Percentiles rank a stretch among this genome's conserved stretches.
Conservation (phyloP, 306 rosid genomes). For the Parietaria judaica region DNA sequence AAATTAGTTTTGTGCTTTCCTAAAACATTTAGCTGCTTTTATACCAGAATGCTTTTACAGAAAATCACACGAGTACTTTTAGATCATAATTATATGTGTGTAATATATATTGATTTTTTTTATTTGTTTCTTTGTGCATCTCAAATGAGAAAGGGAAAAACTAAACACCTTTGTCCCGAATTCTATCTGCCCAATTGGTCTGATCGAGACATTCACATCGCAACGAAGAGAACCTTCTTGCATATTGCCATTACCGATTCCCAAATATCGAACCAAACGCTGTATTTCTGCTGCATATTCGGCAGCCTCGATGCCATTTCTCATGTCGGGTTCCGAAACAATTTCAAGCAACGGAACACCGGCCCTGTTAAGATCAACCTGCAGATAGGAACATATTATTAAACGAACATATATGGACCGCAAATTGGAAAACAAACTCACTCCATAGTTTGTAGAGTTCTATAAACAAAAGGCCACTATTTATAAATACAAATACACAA, state of each 20-base stretch:
- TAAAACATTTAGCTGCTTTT: neutral
- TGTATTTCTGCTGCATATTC: slow-evolving; percentile 93
- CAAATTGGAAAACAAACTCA: neutral
- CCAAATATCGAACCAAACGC: slow-evolving; percentile 85
- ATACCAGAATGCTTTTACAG: no score
- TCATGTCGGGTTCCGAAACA: slow-evolving; percentile 98
- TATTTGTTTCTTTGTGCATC: neutral
- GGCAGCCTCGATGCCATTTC: slow-evolving; percentile 92
- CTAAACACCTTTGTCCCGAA: slow-evolving; percentile 74
- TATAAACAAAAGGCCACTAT: neutral
- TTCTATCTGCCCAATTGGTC: slow-evolving; percentile 69
- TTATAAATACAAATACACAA: no score
- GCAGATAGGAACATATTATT: slow-evolving; percentile 17
- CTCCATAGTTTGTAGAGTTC: neutral
- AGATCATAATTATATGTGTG: neutral
- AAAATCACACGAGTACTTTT: neutral
- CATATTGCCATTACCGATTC: slow-evolving; percentile 95
- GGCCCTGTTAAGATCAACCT: slow-evolving; percentile 97
- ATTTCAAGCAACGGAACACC: slow-evolving; percentile 97
- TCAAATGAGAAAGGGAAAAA: neutral
- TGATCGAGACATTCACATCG: slow-evolving; percentile 84
- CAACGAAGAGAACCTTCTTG: slow-evolving; percentile 98
- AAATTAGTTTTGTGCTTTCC: neutral
- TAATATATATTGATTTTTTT: neutral
- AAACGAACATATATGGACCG: neutral